Conservation (phyloP, 441 rosid species). For the Jatropha multifida region DNA sequence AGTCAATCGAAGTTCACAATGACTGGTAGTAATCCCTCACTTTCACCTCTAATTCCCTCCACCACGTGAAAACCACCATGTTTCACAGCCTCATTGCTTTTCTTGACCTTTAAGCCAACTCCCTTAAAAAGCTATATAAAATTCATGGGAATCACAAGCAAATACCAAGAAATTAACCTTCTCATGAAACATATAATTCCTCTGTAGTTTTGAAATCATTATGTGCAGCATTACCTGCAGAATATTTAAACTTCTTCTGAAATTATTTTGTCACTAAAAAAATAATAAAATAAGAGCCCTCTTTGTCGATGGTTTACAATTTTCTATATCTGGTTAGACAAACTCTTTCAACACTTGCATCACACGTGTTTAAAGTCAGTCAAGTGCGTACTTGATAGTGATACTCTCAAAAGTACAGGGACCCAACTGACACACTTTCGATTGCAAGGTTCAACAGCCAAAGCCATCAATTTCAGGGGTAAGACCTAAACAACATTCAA, state of each 20-base stretch:
- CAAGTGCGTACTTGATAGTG: background rate
- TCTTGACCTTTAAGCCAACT: background rate
- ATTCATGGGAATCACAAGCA: background rate
- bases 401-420: background rate
- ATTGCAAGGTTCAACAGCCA: background rate
- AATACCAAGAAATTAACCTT: background rate
- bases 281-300: background rate
- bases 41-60: background rate
- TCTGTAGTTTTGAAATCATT: background rate
- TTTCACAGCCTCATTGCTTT: background rate
- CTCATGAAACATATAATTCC: background rate
- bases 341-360: background rate
- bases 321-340: background rate
- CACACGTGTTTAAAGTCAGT: background rate
- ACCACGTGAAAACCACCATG: background rate
- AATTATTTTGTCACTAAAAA: background rate
- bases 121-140: background rate
- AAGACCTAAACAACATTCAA: background rate
- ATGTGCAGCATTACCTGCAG: background rate
- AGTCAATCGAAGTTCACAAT: background rate
- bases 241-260: background rate
- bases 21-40: background rate
- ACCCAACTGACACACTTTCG: background rate
- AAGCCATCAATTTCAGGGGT: background rate
- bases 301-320: background rate